phyloP scores from a whole-genome alignment of 108 stramenopile species.

The Skeletonema potamos region DNA sequence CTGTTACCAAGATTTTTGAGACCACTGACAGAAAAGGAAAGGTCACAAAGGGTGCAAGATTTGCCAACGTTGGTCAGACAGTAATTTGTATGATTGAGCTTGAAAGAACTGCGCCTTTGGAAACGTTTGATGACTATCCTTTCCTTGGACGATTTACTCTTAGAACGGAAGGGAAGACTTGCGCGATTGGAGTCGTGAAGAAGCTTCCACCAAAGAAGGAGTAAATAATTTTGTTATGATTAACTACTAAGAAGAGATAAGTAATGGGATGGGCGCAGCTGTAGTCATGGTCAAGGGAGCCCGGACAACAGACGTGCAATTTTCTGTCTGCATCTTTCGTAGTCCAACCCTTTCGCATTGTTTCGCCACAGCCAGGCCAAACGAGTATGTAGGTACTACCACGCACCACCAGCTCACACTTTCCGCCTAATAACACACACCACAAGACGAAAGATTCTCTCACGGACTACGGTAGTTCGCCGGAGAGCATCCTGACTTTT shows the following conservation, averaged over 20 bases:
- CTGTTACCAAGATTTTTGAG: conserved; percentile 88
- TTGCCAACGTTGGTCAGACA: conserved; percentile 83
- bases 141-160: conserved; percentile 98
- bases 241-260: not conserved
- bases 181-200: conserved; percentile 97
- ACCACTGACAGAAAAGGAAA: conserved; percentile 81
- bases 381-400: too few relatives aligned
- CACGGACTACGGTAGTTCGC: too few relatives aligned
- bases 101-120: conserved; percentile 82
- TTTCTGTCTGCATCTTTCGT: too few relatives aligned
- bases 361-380: not conserved
- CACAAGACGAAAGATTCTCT: too few relatives aligned
- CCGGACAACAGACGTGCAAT: too few relatives aligned
- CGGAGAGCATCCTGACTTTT: too few relatives aligned
- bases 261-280: not conserved
- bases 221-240: conserved; percentile 28
- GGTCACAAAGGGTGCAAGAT: conserved; percentile 77
- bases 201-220: conserved; percentile 91
- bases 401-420: too few relatives aligned
- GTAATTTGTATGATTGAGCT: conserved; percentile 81
- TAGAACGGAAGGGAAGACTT: conserved; percentile 98
- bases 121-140: conserved; percentile 88
- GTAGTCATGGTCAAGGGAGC: too few relatives aligned
- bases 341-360: not conserved
- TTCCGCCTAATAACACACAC: too few relatives aligned